Conservation (phyloP, 768 basidiomycete species). For the Cystobasidium tubakii region DNA sequence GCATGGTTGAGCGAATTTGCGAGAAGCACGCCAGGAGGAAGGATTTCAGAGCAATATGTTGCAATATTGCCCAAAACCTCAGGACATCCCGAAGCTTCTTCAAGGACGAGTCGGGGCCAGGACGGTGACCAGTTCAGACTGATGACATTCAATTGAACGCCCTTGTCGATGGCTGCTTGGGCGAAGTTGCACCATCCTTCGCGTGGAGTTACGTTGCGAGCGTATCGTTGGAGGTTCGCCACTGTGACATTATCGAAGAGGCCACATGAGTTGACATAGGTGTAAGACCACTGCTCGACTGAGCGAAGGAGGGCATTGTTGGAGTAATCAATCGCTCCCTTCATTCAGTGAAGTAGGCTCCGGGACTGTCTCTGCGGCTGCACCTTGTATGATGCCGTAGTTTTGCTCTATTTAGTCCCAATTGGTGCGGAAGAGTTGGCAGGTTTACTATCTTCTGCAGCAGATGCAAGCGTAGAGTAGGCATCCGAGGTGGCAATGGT, state of each 20-base stretch:
- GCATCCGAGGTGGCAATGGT: constrained; percentile 22
- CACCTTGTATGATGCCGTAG: background rate
- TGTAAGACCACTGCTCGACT: constrained; percentile 6
- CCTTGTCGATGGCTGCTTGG: constrained; percentile 4
- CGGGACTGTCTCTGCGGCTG: background rate
- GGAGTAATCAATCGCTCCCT: background rate
- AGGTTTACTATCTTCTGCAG: background rate
- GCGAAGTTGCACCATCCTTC: constrained; percentile 31
- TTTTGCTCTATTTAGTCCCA: background rate
- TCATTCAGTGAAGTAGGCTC: background rate
- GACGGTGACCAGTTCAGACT: constrained; percentile 28
- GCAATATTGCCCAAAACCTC: background rate
- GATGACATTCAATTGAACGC: constrained; percentile 17
- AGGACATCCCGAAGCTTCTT: constrained; percentile 18
- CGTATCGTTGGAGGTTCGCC: background rate
- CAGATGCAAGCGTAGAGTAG: constrained; percentile 5
- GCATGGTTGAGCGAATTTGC: background rate
- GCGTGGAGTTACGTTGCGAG: constrained; percentile 16
- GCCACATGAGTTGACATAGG: background rate
- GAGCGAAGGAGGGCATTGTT: constrained; percentile 6
- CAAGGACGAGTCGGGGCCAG: constrained; percentile 20
- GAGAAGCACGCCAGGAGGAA: constrained; percentile 12
- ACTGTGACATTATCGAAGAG: constrained; percentile 13
- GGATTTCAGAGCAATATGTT: constrained; percentile 22
- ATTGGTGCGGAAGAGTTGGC: constrained; percentile 4